Evolutionary conservation across 164 flowering plant species (phyloP), one percentile per base, ranked within the genome.

Genomic region (Nelumbo lutea): DNA sequence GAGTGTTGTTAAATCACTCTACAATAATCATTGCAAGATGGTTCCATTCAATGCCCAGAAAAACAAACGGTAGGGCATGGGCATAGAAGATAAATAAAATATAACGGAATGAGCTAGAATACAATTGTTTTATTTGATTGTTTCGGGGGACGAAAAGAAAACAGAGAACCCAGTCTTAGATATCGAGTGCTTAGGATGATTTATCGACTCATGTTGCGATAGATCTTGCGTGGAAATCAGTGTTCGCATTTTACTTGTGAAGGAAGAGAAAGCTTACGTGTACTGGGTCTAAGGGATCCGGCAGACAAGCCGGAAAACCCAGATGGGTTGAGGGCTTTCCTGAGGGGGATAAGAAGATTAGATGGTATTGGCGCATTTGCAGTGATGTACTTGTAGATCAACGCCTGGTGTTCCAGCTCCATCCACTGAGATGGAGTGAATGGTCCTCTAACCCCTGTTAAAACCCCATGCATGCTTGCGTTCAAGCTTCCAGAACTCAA

Each of bases 341-440:
- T 78, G 59, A 93, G 82, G 65, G 96, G 89, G 42, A 82, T 78
- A 71, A 93, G 90, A 44, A 93, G 81, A 81, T 82, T 81, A 52
- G 96, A 75, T 15, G 98, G 98, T 6, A 93, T 72, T 41, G 94
- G 90, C 14, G 79, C 80, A 76, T 88, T 87, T 61, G 96, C 85
- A 74, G 77, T 84, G 58, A 93, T 83, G 83, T 88, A 83, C 62
- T 89, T 90, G 87, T 83, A 91, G 83, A 93, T 93, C 88, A 90
- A 77, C 51, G 96, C 91, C 75, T 93, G 98, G 62, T 87, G 92
- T 72, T 93, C 96, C 0, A 93, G 82, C 82, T 93, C 97, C 85
- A 88, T 76, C 97, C 96, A 93, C 52, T 93, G 98, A 46, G 92
- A 84, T 62, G 88, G 89, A 47, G 96, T 89, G 63, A 93, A 90